Evolutionary conservation across 176 grass and related monocot species (phyloP).

Genomic region (Hordeum vulgare): DNA sequence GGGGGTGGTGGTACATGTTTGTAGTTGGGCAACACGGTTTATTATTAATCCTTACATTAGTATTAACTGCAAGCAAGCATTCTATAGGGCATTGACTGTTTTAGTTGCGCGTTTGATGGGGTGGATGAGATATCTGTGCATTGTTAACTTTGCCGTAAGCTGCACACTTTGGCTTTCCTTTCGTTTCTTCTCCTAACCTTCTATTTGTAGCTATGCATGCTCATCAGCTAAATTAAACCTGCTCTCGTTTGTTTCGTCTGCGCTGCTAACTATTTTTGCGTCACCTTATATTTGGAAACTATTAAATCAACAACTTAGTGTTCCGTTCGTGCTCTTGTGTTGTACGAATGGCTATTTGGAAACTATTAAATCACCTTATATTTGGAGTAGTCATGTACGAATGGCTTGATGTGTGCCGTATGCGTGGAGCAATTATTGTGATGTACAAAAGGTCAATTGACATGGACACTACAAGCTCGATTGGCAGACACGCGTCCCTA

Average conservation of each 20-base stretch:
- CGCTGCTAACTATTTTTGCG: background rate
- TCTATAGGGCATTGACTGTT: slow-evolving; percentile 16
- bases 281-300: background rate
- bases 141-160: slow-evolving; percentile 6
- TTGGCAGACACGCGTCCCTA: background rate
- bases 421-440: slow-evolving; percentile 19
- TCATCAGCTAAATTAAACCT: background rate
- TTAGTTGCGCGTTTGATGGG: slow-evolving; percentile 38
- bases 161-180: background rate
- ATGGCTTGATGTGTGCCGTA: background rate
- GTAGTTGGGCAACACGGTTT: background rate
- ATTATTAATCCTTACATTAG: background rate
- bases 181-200: background rate
- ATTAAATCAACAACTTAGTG: background rate
- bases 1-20: background rate
- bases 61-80: background rate
- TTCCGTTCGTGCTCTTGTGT: background rate
- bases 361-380: too few species aligned
- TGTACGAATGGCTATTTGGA: too few species aligned
- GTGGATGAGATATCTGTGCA: slow-evolving; percentile 22
- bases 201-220: background rate
- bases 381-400: slow-evolving; percentile 9
- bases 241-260: background rate
- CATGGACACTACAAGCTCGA: slow-evolving; percentile 4
- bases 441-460: slow-evolving; percentile 15